Evolutionary conservation across 2,329 filamentous ascomycete genomes (phyloP).

Genomic region (Paraconiothyrium sp.): DNA sequence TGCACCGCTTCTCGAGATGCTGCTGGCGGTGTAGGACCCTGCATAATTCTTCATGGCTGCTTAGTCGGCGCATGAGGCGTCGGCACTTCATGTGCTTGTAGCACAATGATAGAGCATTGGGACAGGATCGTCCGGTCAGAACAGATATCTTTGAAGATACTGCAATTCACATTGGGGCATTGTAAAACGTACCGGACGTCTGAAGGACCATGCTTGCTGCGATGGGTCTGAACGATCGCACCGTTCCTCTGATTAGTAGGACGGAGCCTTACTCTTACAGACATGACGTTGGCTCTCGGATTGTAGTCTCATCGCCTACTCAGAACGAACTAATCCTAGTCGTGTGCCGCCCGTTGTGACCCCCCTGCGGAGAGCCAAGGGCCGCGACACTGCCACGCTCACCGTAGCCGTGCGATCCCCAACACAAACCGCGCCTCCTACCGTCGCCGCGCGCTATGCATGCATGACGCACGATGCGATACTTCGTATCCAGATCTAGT

Average conservation of each 20-base stretch:
- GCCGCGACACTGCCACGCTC: constrained; percentile 17
- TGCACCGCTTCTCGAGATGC: constrained; percentile 11
- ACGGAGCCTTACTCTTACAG: too few species aligned
- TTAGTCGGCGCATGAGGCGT: neutral
- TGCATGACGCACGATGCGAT: constrained; percentile 20
- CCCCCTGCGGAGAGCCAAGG: neutral
- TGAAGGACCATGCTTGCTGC: too few species aligned
- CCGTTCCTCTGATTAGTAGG: too few species aligned
- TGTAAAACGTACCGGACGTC: too few species aligned
- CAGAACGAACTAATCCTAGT: neutral
- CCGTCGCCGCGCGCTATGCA: constrained; percentile 11
- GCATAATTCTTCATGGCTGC: constrained; percentile 6
- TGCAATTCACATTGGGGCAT: too few species aligned
- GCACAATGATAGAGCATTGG: neutral
- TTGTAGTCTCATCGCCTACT: too few species aligned
- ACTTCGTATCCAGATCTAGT: constrained; percentile 13
- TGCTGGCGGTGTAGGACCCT: constrained; percentile 17
- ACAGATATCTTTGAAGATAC: too few species aligned
- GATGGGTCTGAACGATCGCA: too few species aligned
- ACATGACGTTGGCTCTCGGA: too few species aligned
- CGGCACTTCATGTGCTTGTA: constrained; percentile 3
- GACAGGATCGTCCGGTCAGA: too few species aligned
- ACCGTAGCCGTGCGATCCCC: constrained; percentile 12
- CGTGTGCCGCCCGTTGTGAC: neutral
- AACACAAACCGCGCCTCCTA: constrained; percentile 11